phyloP scores from a whole-genome alignment of 2,329 filamentous ascomycete genomes.

The Alternaria longipes region DNA sequence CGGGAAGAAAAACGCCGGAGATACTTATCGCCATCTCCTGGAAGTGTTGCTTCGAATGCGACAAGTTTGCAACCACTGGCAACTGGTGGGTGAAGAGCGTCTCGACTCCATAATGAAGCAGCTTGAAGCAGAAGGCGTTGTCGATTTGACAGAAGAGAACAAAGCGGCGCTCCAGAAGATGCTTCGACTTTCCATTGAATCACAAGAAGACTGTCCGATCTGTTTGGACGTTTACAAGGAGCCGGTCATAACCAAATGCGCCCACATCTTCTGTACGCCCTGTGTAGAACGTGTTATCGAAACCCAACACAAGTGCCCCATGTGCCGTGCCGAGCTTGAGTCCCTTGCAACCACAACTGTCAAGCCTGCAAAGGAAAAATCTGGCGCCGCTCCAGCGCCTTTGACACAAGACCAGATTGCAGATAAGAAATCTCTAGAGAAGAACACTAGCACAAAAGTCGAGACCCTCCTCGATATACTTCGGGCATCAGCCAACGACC shows the following conservation, averaged over 20 bases:
- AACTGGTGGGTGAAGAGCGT: slow-evolving; percentile 74
- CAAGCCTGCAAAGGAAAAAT: slow-evolving; percentile 68
- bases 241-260: slow-evolving; percentile 85
- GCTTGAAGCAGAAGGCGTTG: slow-evolving; percentile 72
- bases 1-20: slow-evolving; percentile 54
- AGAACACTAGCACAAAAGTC: slow-evolving; percentile 78
- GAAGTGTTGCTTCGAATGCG: slow-evolving; percentile 84
- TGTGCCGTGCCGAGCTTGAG: slow-evolving; percentile 77
- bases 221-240: slow-evolving; percentile 77
- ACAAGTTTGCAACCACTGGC: slow-evolving; percentile 90
- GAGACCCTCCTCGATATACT: slow-evolving; percentile 80
- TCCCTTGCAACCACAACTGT: slow-evolving; percentile 62
- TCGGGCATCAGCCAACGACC: slow-evolving; percentile 70
- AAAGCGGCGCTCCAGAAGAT: slow-evolving; percentile 75
- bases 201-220: slow-evolving; percentile 82
- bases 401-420: slow-evolving; percentile 50
- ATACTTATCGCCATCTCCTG: slow-evolving; percentile 74
- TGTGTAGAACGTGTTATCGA: slow-evolving; percentile 81
- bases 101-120: slow-evolving; percentile 76
- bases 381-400: slow-evolving; percentile 27
- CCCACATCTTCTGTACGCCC: slow-evolving; percentile 77
- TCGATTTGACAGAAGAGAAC: slow-evolving; percentile 77
- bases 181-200: slow-evolving; percentile 79
- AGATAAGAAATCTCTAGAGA: slow-evolving; percentile 63
- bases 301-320: slow-evolving; percentile 80